Base-by-base conservation (phyloP, 169 alveolate genomes). In the Plasmodium gallinaceum region DNA sequence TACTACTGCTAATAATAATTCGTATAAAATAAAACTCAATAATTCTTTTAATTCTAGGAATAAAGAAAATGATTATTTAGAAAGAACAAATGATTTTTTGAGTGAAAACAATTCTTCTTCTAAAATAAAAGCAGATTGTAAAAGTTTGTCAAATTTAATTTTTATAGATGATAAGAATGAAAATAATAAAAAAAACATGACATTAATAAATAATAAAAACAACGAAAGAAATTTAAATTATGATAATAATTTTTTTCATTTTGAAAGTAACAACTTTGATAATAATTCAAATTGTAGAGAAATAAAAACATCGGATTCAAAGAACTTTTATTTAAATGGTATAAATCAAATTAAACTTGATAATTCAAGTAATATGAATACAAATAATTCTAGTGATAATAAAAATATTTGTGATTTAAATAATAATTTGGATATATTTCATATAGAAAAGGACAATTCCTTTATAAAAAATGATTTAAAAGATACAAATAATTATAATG, bases 131-230 rank as follows among this genome's bases (percentile, higher is more conserved):
- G 83, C 61, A 8, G 20, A 51, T 22, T 43, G n/a, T 12, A 22
- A 7, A 5, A 72, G 14, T 32, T 32, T 4, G 39, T 32, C 39
- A 2, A 32, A 72, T 18, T 12, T 45, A 26, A 60, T 60, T 42
- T 60, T 60, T 60, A 22, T 74, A 10, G 88, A 74, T 39, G 39
- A 58, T 60, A 52, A 74, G 42, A 61, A 74, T 0, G n/a, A 71
- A n/a, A 43, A 57, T 52, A 26, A 57, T 51, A 51, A 71, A 18
- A 51, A 10, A 42, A 14, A 52, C 43, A 20, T n/a, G 51, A 12
- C 22, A 14, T 48, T 14, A 43, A n/a, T 32, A 32, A 32, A 32
- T 32, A 32, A 32, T 32, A 32, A 32, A 32, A 32, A n/a, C n/a
- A 72, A 51, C 7, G 42, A 51, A 10, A 54, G 20, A 8, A 57